Base-by-base conservation (phyloP, 371 early-diverging fungal genomes). In the Rhizomucor miehei region DNA sequence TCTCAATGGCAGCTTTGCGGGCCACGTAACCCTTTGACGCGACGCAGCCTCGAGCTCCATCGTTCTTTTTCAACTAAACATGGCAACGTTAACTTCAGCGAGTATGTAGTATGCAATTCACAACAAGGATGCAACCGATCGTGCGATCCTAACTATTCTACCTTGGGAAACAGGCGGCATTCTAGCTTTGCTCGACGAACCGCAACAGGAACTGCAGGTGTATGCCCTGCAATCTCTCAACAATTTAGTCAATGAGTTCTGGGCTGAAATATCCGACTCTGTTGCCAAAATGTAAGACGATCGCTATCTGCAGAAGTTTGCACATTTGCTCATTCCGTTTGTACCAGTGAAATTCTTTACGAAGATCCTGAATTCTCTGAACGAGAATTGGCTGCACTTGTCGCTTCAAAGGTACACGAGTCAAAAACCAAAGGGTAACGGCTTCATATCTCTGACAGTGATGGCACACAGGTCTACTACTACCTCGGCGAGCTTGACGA, bases 241-340 rank as follows among this genome's bases (percentile, higher is more conserved):
- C 67, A 67, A 69, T 12, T 71, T 94, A 53, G 92, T 96, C 46
- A 92, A 94, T 77, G 87, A 89, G 59, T 97, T 96, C 70, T 98
- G 99, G 99, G 89, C 95, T 14, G 99, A 98, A 67, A 93, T 97
- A 54, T 84, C 97, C 25, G 99, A 98, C 65, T 82, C 90, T 10
- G 85, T 97, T 48, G 82, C 94, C 6, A 93, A 93, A 73, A 97
- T 97, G 92, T 93, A 82, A 68, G 76, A 46, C 10, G 13, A 13
- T 13, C 20, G 12, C 14, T 1, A 12, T 34, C 8, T 8, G 23
- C 20, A 12, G 11, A 24, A 1, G 39, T 12, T 11, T 36, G 11
- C 16, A n/a, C 20, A 39, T 24, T 17, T 6, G 8, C 12, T 21
- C 14, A 36, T 25, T 39, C 25, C 35, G 6, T 24, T 13, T 35